phyloP scores from a whole-genome alignment of 345 rosid genomes.

The Orychophragmus violaceus region DNA sequence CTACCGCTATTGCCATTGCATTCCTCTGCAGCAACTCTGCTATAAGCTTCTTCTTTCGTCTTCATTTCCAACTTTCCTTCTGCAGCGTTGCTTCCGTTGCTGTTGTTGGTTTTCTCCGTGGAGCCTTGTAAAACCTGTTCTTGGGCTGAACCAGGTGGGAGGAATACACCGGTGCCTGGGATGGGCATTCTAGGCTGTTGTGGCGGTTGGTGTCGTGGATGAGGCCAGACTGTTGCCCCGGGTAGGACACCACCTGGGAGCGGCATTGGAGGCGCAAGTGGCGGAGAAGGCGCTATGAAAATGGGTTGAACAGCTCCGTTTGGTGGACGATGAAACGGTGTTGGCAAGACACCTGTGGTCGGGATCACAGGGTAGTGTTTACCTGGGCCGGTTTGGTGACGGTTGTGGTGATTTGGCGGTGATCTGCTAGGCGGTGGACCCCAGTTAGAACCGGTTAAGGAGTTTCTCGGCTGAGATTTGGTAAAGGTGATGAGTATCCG shows the following conservation, averaged over 20 bases:
- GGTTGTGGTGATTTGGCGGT: constrained; percentile 40
- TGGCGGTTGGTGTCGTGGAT: constrained; percentile 58
- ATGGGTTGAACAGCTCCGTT: constrained; percentile 45
- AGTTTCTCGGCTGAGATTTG: constrained; percentile 54
- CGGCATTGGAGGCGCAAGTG: constrained; percentile 48
- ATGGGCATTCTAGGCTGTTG: constrained; percentile 52
- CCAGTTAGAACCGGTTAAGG: constrained; percentile 42
- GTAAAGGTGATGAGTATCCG: constrained; percentile 72
- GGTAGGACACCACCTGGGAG: constrained; percentile 60
- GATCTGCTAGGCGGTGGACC: constrained; percentile 54
- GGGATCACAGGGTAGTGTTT: constrained; percentile 51
- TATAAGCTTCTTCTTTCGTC: constrained; percentile 15
- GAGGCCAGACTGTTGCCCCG: constrained; percentile 56
- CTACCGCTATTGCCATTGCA: not conserved
- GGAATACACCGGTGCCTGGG: constrained; percentile 96
- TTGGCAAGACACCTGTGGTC: constrained; percentile 40
- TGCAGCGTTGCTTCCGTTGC: constrained; percentile 4
- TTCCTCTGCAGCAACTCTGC: constrained; percentile 1
- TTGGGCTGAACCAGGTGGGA: constrained; percentile 52
- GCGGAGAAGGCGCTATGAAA: constrained; percentile 47
- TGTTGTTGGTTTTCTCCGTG: not conserved
- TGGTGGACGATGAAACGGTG: constrained; percentile 45
- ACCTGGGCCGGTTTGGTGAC: constrained; percentile 40
- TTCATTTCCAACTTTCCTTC: constrained; percentile 15
- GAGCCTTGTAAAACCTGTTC: constrained; percentile 39